These are phyloP conservation scores for Artemisia annua DNA, from an alignment of 129 eudicot genomes.

Conservation along the genomic window DNA sequence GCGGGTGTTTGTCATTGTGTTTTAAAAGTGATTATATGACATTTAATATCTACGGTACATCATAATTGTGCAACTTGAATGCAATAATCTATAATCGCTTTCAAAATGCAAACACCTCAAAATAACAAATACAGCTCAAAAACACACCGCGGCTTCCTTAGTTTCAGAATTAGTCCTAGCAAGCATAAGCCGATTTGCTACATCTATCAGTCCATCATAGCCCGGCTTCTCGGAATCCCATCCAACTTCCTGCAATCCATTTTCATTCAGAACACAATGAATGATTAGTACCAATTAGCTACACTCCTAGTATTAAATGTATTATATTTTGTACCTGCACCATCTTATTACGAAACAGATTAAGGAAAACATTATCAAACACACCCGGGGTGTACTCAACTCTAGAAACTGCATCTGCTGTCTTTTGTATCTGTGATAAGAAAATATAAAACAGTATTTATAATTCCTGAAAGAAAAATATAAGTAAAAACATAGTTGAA, in stretches of 20 bases:
- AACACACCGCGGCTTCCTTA: conserved; percentile 70
- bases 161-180: conserved; percentile 75
- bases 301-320: too few species aligned
- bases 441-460: not conserved
- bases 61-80: too few species aligned
- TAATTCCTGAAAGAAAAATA: not conserved
- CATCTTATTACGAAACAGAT: conserved; percentile 73
- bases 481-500: not conserved
- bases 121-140: not conserved
- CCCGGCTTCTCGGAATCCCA: conserved; percentile 94
- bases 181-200: conserved; percentile 75
- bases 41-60: too few species aligned
- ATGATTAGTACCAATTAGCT: too few species aligned
- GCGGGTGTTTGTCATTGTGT: too few species aligned
- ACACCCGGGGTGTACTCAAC: conserved; percentile 54
- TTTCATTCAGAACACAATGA: not conserved
- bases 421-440: conserved; percentile 26
- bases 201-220: conserved; percentile 91
- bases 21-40: too few species aligned
- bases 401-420: conserved; percentile 29
- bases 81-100: not conserved
- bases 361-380: conserved; percentile 65
- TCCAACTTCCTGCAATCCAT: conserved; percentile 67
- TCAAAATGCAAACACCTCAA: not conserved
- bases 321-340: conserved; percentile 48